These are phyloP conservation scores for Colletotrichum acutatum DNA, from an alignment of 2,329 filamentous ascomycete genomes.

Conservation along the genomic window DNA sequence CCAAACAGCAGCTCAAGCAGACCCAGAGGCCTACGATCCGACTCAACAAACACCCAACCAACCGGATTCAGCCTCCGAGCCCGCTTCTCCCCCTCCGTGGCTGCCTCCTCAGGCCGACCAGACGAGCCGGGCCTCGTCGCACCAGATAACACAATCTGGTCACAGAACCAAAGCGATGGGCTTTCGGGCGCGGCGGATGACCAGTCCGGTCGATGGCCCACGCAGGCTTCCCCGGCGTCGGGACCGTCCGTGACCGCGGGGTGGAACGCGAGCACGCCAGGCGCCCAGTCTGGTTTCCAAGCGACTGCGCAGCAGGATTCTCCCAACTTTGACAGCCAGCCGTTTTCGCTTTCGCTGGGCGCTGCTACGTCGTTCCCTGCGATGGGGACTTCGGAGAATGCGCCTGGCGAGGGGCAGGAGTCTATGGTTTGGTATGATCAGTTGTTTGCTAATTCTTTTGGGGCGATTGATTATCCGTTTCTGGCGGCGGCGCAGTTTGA, in stretches of 20 bases:
- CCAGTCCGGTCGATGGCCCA: not conserved
- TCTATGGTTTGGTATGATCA: constrained; percentile 50
- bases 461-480: constrained; percentile 47
- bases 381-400: not conserved
- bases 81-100: constrained; percentile 16
- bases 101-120: not conserved
- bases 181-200: not conserved
- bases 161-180: not conserved
- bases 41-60: not conserved
- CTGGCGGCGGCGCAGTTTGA: constrained; percentile 46
- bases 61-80: not conserved
- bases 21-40: not conserved
- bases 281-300: constrained; percentile 5
- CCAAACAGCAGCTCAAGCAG: not conserved
- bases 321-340: constrained; percentile 4
- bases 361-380: constrained; percentile 1
- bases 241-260: not conserved
- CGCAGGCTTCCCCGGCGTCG: not conserved
- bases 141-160: not conserved
- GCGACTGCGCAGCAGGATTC: constrained; percentile 4
- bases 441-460: constrained; percentile 47
- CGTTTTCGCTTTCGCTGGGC: not conserved
- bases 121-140: constrained; percentile 1
- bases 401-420: constrained; percentile 43
- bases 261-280: constrained; percentile 13